phyloP scores from a whole-genome alignment of 2,329 filamentous ascomycete genomes.

The Chrysoporthe deuterocubensis region DNA sequence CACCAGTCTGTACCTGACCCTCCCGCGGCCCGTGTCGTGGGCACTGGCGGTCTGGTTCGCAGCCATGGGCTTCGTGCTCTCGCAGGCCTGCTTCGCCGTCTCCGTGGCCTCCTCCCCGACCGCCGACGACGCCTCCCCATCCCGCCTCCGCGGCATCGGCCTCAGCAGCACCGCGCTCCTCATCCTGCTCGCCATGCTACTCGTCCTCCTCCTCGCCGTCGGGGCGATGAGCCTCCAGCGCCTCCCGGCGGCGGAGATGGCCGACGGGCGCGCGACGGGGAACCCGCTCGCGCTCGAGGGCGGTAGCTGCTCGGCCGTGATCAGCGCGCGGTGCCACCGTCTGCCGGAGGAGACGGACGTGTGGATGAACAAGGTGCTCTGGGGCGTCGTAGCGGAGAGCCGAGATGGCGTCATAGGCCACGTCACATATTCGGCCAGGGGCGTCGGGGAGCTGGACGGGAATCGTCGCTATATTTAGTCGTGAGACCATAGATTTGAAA shows the following conservation, averaged over 20 bases:
- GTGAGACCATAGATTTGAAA: not conserved
- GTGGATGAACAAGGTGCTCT: slow-evolving; percentile 45
- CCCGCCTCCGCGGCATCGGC: slow-evolving; percentile 40
- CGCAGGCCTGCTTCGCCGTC: slow-evolving; percentile 47
- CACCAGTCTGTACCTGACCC: slow-evolving; percentile 53
- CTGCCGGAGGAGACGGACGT: slow-evolving; percentile 39
- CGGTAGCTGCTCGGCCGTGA: slow-evolving; percentile 56
- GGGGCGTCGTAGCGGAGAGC: slow-evolving; percentile 51
- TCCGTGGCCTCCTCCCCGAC: slow-evolving; percentile 20
- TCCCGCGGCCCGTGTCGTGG: slow-evolving; percentile 52
- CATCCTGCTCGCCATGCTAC: slow-evolving; percentile 46
- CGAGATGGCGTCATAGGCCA: slow-evolving; percentile 43
- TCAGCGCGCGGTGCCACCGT: slow-evolving; percentile 54
- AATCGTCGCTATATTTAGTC: slow-evolving; percentile 44
- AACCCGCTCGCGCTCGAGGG: slow-evolving; percentile 54
- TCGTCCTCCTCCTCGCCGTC: slow-evolving; percentile 40
- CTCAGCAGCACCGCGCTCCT: slow-evolving; percentile 50
- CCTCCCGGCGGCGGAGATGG: slow-evolving; percentile 41
- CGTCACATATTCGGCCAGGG: slow-evolving; percentile 49
- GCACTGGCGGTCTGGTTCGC: slow-evolving; percentile 49
- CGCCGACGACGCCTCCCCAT: slow-evolving; percentile 15
- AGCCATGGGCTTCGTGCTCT: slow-evolving; percentile 50
- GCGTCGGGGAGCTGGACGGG: slow-evolving; percentile 40
- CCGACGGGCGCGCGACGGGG: slow-evolving; percentile 43
- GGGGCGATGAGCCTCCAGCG: slow-evolving; percentile 46